Conservation (phyloP, 2,329 filamentous ascomycete genomes). For the Xylaria hypoxylon region DNA sequence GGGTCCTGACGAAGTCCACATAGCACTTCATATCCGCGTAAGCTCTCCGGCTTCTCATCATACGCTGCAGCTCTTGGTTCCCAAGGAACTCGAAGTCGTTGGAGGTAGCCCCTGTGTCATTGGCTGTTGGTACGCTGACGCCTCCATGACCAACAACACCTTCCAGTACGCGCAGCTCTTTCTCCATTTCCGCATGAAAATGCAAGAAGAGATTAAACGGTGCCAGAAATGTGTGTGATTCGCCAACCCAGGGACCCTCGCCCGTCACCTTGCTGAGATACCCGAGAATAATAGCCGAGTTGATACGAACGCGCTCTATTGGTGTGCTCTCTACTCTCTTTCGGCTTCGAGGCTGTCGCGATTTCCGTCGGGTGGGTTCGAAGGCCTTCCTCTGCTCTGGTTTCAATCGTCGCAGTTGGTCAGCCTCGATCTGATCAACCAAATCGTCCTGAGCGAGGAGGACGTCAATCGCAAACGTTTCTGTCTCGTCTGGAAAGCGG, state of each 20-base stretch:
- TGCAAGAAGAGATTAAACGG: constrained; percentile 38
- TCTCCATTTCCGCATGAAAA: constrained; percentile 38
- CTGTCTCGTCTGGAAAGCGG: constrained; percentile 33
- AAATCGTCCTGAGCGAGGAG: constrained; percentile 38
- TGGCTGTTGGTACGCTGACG: background rate
- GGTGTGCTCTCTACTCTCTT: constrained; percentile 29
- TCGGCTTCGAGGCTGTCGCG: constrained; percentile 33
- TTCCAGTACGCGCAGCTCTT: constrained; percentile 30
- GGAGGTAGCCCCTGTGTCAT: background rate
- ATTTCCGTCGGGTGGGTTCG: constrained; percentile 32
- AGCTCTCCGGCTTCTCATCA: constrained; percentile 39
- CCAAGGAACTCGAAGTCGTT: constrained; percentile 35
- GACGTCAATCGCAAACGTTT: constrained; percentile 32
- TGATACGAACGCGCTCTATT: constrained; percentile 38
- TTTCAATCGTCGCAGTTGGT: constrained; percentile 37
- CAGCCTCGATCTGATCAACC: constrained; percentile 38
- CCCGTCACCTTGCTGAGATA: constrained; percentile 41
- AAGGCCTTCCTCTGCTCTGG: constrained; percentile 36
- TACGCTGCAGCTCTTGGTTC: constrained; percentile 30
- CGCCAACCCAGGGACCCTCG: constrained; percentile 38
- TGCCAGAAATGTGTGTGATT: constrained; percentile 36
- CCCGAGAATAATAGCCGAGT: constrained; percentile 38
- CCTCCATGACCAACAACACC: constrained; percentile 16
- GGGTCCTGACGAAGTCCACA: constrained; percentile 37
- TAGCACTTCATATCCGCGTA: constrained; percentile 40